These are phyloP conservation scores for Aspergillus fructus DNA, from an alignment of 2,329 filamentous ascomycete genomes.

Conservation along the genomic window DNA sequence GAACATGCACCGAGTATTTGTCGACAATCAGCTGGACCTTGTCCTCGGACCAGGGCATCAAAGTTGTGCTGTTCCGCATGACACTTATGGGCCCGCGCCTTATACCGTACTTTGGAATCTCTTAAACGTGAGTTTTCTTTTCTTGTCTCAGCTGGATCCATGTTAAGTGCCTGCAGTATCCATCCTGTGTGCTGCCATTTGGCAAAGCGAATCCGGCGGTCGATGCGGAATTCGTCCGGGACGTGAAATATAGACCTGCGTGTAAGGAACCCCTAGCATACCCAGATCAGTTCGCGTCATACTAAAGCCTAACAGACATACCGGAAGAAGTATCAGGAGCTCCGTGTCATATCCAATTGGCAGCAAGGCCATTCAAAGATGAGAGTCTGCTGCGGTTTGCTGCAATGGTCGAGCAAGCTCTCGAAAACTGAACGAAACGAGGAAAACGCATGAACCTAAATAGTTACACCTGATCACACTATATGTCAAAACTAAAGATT, in stretches of 20 bases:
- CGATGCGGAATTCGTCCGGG: not conserved
- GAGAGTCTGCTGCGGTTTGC: too few relatives aligned
- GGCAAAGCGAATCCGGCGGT: not conserved
- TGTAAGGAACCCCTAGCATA: not conserved
- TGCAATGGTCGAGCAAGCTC: too few relatives aligned
- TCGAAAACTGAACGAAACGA: too few relatives aligned
- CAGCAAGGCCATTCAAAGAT: too few relatives aligned
- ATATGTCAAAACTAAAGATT: too few relatives aligned
- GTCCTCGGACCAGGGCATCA: constrained; percentile 52
- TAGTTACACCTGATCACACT: too few relatives aligned
- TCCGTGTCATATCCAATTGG: not conserved
- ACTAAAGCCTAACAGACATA: not conserved
- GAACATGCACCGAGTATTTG: constrained; percentile 40
- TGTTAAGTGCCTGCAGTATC: not conserved
- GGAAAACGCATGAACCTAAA: too few relatives aligned
- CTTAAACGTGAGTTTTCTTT: constrained; percentile 45
- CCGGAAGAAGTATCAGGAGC: not conserved
- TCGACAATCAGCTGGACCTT: constrained; percentile 50
- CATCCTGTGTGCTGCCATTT: not conserved
- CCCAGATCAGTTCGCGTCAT: not conserved
- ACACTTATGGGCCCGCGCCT: constrained; percentile 37
- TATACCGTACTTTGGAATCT: constrained; percentile 56
- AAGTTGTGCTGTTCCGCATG: constrained; percentile 54
- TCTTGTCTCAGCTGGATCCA: too few relatives aligned
- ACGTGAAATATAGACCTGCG: not conserved